These are phyloP conservation scores for Lactarius psammicola DNA, from an alignment of 768 basidiomycete genomes.

Conservation along the genomic window DNA sequence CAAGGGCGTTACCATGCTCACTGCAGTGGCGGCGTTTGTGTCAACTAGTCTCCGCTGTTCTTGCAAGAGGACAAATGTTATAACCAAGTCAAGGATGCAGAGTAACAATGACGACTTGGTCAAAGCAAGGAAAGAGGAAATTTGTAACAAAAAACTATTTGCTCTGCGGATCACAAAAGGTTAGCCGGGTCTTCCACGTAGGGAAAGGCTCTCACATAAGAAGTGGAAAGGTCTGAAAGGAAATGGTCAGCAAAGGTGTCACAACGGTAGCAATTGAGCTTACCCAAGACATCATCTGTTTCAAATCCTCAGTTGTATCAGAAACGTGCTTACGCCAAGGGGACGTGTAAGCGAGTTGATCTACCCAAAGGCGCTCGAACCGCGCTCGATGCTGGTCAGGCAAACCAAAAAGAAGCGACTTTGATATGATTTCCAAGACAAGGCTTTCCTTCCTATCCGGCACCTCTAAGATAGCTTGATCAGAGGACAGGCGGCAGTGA, in stretches of 20 bases:
- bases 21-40: not conserved
- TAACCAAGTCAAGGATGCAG: slow-evolving; percentile 1
- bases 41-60: slow-evolving; percentile 11
- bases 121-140: not conserved
- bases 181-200: not conserved
- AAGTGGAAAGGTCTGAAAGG: not conserved
- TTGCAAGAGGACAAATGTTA: not conserved
- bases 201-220: not conserved
- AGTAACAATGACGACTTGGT: slow-evolving; percentile 12
- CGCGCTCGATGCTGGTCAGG: not conserved
- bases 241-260: not conserved
- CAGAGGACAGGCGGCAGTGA: slow-evolving; percentile 3
- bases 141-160: slow-evolving; percentile 11
- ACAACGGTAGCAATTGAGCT: not conserved
- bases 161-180: not conserved
- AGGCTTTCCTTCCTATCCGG: not conserved
- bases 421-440: not conserved
- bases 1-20: not conserved
- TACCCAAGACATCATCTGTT: not conserved
- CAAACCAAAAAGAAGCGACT: not conserved
- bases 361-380: not conserved
- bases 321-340: not conserved
- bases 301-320: not conserved
- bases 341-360: not conserved
- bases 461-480: not conserved